Evolutionary conservation across 352 stramenopile species (phyloP).

Genomic region (Halophytophthora batemanensis): DNA sequence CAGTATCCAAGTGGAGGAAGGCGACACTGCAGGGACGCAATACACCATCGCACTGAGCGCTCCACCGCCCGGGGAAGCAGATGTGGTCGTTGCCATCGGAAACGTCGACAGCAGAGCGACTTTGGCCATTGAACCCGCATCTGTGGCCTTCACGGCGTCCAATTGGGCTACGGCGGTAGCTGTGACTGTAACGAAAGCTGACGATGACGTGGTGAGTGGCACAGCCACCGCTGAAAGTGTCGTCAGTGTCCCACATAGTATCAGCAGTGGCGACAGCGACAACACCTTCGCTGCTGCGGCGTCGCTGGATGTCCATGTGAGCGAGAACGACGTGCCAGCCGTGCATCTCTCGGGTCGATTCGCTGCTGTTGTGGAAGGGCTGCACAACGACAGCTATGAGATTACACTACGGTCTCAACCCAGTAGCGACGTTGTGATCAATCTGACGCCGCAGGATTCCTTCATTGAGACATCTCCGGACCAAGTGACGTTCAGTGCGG

Average conservation of each 20-base stretch:
- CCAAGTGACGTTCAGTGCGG: slow-evolving; percentile 35
- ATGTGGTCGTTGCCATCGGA: slow-evolving; percentile 18
- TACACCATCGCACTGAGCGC: slow-evolving; percentile 51
- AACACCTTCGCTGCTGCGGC: slow-evolving; percentile 31
- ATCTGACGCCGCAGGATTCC: slow-evolving; percentile 19
- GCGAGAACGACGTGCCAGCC: slow-evolving; percentile 51
- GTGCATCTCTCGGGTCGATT: slow-evolving; percentile 52
- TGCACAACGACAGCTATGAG: slow-evolving; percentile 53
- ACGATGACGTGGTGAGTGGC: slow-evolving; percentile 27
- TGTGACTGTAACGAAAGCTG: slow-evolving; percentile 24
- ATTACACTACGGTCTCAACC: slow-evolving; percentile 46
- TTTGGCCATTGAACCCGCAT: slow-evolving; percentile 28
- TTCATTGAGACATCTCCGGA: slow-evolving; percentile 29
- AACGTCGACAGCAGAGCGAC: slow-evolving; percentile 4
- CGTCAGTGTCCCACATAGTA: slow-evolving; percentile 32
- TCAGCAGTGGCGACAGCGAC: slow-evolving; percentile 28
- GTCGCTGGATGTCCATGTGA: slow-evolving; percentile 35
- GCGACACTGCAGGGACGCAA: slow-evolving; percentile 7
- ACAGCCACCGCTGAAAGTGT: slow-evolving; percentile 7
- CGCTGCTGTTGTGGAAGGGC: slow-evolving; percentile 37
- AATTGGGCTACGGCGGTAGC: slow-evolving; percentile 40
- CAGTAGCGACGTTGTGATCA: slow-evolving; percentile 30
- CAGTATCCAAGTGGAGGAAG: slow-evolving; percentile 29
- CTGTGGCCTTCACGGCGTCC: slow-evolving; percentile 30
- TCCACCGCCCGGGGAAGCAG: slow-evolving; percentile 20